These are phyloP conservation scores for Colletotrichum kahawae DNA, from an alignment of 2,329 filamentous ascomycete species.

Conservation along the genomic window DNA sequence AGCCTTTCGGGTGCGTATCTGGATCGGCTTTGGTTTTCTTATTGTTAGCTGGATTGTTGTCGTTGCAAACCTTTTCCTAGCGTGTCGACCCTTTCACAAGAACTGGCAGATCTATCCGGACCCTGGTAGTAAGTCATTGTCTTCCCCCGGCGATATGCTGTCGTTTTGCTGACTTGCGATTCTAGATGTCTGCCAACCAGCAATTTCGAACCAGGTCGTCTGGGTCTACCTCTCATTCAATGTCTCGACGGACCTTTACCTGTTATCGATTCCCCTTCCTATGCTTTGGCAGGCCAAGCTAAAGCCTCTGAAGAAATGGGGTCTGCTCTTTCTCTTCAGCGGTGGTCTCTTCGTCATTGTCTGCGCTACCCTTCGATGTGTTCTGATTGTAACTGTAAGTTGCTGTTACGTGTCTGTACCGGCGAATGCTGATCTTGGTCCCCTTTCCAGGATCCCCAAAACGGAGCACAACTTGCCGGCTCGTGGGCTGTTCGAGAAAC, in stretches of 20 bases:
- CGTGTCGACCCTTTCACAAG: conserved; percentile 55
- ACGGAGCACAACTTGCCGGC: conserved; percentile 17
- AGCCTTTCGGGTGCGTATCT: conserved; percentile 48
- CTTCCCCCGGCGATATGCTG: neutral
- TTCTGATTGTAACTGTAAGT: conserved; percentile 31
- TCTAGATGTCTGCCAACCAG: conserved; percentile 18
- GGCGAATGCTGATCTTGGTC: neutral
- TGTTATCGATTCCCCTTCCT: conserved; percentile 20
- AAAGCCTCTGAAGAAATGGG: conserved; percentile 37
- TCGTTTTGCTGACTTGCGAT: neutral
- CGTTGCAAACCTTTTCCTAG: conserved; percentile 55
- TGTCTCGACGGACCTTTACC: conserved; percentile 21
- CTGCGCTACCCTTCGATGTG: conserved; percentile 37
- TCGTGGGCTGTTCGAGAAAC: conserved; percentile 40
- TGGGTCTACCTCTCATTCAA: conserved; percentile 20
- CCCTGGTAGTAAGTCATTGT: conserved; percentile 51
- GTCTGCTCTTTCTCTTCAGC: conserved; percentile 35
- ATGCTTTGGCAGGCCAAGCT: conserved; percentile 28
- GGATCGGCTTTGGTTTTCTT: conserved; percentile 55
- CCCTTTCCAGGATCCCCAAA: conserved; percentile 27
- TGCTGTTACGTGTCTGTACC: neutral
- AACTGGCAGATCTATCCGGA: conserved; percentile 66
- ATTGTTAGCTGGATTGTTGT: conserved; percentile 52
- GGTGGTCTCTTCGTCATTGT: conserved; percentile 40
- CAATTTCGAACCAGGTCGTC: conserved; percentile 17